A percentile compares a stretch with the other conserved stretches of the same genome.
These are phyloP conservation scores for Suhomyces sp. DNA, from an alignment of 805 yeast species.

Conservation along the genomic window DNA sequence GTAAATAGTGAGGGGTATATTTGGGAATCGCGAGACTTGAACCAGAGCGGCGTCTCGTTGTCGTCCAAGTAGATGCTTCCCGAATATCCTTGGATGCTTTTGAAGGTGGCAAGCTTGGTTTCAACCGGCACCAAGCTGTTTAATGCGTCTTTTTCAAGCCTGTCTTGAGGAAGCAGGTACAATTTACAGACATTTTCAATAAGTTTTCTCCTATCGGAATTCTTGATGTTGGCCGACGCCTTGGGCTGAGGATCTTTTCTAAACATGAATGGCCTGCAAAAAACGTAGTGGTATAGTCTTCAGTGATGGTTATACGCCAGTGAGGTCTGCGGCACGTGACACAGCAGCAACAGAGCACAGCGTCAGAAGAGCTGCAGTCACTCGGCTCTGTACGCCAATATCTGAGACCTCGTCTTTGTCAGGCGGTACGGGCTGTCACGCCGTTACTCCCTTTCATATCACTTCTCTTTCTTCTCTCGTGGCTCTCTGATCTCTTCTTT, in stretches of 20 bases:
- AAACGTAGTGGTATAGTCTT: neutral
- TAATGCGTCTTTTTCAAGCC: slow-evolving; percentile 42
- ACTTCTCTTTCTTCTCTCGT: neutral
- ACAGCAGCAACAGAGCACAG: neutral
- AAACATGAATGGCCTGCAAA: slow-evolving; percentile 15
- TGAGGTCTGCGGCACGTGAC: neutral
- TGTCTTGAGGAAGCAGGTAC: slow-evolving; percentile 38
- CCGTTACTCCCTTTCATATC: no score
- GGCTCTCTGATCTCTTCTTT: neutral
- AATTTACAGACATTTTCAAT: slow-evolving; percentile 40
- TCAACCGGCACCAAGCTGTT: slow-evolving; percentile 46
- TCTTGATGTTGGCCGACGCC: slow-evolving; percentile 74
- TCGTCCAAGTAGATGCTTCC: slow-evolving; percentile 69
- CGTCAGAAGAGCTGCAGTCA: neutral
- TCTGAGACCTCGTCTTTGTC: no score
- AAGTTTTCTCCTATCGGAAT: slow-evolving; percentile 70
- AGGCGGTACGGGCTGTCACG: no score
- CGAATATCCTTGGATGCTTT: slow-evolving; percentile 45
- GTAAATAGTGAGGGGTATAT: slow-evolving; percentile 71
- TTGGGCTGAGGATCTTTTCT: slow-evolving; percentile 47
- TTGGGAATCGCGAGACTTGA: slow-evolving; percentile 54
- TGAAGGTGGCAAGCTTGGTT: slow-evolving; percentile 62
- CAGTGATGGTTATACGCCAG: neutral
- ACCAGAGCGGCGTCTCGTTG: slow-evolving; percentile 69
- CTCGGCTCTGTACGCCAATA: neutral